phyloP scores from a whole-genome alignment of 345 rosid species.

The Populus euphratica region DNA sequence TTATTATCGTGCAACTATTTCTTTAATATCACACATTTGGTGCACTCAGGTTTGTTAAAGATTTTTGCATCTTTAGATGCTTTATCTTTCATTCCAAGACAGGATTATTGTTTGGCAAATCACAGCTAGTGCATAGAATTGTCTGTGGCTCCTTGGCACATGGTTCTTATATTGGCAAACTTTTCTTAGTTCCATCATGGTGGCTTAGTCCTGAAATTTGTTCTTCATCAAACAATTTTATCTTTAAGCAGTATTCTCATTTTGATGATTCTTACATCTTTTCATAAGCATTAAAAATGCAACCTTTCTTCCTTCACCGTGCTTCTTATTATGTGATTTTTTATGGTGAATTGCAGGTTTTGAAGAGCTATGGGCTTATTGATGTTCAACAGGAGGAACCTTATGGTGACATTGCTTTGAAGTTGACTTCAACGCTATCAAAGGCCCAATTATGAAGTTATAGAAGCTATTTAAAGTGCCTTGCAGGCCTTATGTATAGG shows the following conservation, averaged over 20 bases:
- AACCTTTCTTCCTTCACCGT: background rate
- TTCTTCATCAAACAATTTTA: background rate
- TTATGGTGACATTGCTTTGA: constrained; percentile 57
- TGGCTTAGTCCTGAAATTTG: background rate
- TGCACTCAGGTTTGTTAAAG: too few relatives aligned
- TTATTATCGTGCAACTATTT: too few relatives aligned
- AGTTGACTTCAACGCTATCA: constrained; percentile 42
- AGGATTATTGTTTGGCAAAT: too few relatives aligned
- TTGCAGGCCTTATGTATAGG: constrained; percentile 3
- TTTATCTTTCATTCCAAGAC: too few relatives aligned
- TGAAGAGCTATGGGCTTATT: constrained; percentile 68
- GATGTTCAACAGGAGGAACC: constrained; percentile 66
- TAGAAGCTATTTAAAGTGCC: background rate
- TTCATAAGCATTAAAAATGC: too few relatives aligned
- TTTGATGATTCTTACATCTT: background rate
- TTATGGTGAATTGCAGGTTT: constrained; percentile 44
- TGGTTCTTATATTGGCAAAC: background rate
- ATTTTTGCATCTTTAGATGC: too few relatives aligned
- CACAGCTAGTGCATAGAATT: too few relatives aligned
- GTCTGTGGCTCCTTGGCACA: too few relatives aligned
- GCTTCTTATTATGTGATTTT: background rate
- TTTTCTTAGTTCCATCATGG: background rate
- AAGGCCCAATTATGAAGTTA: constrained; percentile 41
- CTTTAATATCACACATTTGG: too few relatives aligned
- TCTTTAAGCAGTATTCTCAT: background rate